These are phyloP conservation scores for Kluyveromyces sp. DNA, from an alignment of 1,139 yeast species.

Conservation along the genomic window DNA sequence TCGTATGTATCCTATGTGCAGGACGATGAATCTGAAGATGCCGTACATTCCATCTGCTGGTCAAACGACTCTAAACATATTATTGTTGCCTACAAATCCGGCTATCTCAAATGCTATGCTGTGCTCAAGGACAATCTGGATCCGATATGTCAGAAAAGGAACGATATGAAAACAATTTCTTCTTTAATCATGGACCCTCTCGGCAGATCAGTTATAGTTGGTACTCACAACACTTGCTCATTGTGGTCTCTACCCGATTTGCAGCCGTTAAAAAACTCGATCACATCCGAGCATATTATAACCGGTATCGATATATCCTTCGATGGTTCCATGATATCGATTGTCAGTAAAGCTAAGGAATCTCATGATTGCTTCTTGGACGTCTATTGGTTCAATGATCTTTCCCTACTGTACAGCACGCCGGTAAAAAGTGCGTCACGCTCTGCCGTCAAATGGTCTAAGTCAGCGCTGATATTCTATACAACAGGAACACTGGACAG, in stretches of 20 bases:
- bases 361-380: conserved; percentile 1
- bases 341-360: neutral
- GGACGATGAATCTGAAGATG: conserved; percentile 8
- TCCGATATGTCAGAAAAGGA: conserved; percentile 32
- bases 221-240: conserved; percentile 68
- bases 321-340: conserved; percentile 5
- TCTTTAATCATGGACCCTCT: conserved; percentile 50
- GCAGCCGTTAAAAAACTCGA: neutral
- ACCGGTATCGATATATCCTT: conserved; percentile 4
- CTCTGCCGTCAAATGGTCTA: conserved; percentile 3
- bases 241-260: conserved; percentile 46
- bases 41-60: conserved; percentile 27
- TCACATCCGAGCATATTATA: neutral
- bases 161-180: conserved; percentile 51
- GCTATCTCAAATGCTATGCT: conserved; percentile 37
- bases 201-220: conserved; percentile 50
- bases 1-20: conserved; percentile 13
- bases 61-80: conserved; percentile 29
- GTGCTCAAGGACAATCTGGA: conserved; percentile 18
- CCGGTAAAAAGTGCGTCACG: conserved; percentile 1
- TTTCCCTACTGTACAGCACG: conserved; percentile 1
- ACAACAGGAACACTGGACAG: conserved; percentile 1
- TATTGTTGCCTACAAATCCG: conserved; percentile 32
- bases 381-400: conserved; percentile 6
- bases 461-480: neutral